Percentiles rank a stretch among this genome's conserved stretches.
phyloP scores from a whole-genome alignment of 495 filamentous ascomycete genomes.

The Halenospora varia region DNA sequence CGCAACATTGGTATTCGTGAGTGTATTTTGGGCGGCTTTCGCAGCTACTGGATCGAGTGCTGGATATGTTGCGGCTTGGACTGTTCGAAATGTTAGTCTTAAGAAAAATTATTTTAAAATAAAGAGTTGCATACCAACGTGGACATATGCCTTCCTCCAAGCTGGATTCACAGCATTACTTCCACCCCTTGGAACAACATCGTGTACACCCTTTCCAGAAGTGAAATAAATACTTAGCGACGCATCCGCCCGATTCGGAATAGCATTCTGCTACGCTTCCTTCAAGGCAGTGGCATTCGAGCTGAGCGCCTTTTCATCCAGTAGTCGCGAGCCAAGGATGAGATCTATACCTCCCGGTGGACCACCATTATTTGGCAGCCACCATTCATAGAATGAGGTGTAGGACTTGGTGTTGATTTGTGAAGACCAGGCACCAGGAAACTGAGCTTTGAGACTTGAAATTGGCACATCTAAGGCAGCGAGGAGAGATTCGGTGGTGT shows the following conservation, averaged over 20 bases:
- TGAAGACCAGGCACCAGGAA: constrained; percentile 36
- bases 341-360: constrained; percentile 32
- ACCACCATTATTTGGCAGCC: constrained; percentile 29
- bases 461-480: constrained; percentile 33
- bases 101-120: not conserved
- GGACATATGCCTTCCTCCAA: constrained; percentile 38
- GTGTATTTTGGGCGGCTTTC: not conserved
- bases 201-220: constrained; percentile 33
- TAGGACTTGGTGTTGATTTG: constrained; percentile 34
- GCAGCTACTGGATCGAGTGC: not conserved
- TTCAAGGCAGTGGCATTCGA: constrained; percentile 20
- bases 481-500: constrained; percentile 4
- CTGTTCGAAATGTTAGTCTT: not conserved
- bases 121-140: constrained; percentile 15
- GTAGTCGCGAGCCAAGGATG: constrained; percentile 34
- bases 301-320: constrained; percentile 29
- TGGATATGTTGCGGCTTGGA: not conserved
- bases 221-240: constrained; percentile 33
- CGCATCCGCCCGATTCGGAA: not conserved
- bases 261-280: constrained; percentile 25
- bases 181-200: constrained; percentile 29
- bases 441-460: constrained; percentile 39
- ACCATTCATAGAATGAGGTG: constrained; percentile 46
- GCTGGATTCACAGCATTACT: constrained; percentile 37
- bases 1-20: not conserved